A percentile compares a stretch with the other conserved stretches of the same genome.
These are phyloP conservation scores for Nemophila menziesii DNA, from an alignment of 257 asterid genomes.

Conservation along the genomic window DNA sequence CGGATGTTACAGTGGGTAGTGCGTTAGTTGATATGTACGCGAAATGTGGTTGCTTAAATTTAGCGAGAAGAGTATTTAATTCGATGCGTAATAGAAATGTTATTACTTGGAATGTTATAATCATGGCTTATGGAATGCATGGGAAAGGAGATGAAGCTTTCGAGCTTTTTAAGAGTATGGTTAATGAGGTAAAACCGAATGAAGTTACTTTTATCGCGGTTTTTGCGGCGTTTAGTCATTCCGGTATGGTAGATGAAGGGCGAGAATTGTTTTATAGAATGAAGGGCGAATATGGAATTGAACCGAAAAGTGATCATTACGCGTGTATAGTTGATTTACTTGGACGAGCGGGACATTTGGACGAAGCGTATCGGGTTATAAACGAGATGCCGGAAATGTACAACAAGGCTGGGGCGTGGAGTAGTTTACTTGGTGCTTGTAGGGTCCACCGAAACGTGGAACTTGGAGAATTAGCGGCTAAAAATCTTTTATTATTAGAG, in stretches of 20 bases:
- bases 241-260: slow-evolving; percentile 75
- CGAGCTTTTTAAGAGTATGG: slow-evolving; percentile 40
- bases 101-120: slow-evolving; percentile 81
- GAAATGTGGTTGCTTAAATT: slow-evolving; percentile 66
- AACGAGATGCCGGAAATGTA: slow-evolving; percentile 35
- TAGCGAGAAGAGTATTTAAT: slow-evolving; percentile 56
- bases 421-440: slow-evolving; percentile 78
- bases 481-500: slow-evolving; percentile 46
- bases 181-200: slow-evolving; percentile 41
- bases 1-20: slow-evolving; percentile 67
- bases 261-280: slow-evolving; percentile 44
- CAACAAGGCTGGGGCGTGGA: slow-evolving; percentile 63
- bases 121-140: slow-evolving; percentile 87
- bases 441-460: slow-evolving; percentile 54
- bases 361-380: slow-evolving; percentile 51
- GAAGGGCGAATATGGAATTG: slow-evolving; percentile 38
- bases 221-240: slow-evolving; percentile 78
- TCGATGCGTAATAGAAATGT: slow-evolving; percentile 48
- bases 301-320: slow-evolving; percentile 64
- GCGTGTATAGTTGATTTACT: slow-evolving; percentile 77
- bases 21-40: slow-evolving; percentile 89
- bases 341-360: slow-evolving; percentile 72
- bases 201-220: slow-evolving; percentile 59
- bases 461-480: slow-evolving; percentile 65
- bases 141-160: slow-evolving; percentile 67